phyloP scores from a whole-genome alignment of 257 asterid genomes.

The Solanum sejunctum region DNA sequence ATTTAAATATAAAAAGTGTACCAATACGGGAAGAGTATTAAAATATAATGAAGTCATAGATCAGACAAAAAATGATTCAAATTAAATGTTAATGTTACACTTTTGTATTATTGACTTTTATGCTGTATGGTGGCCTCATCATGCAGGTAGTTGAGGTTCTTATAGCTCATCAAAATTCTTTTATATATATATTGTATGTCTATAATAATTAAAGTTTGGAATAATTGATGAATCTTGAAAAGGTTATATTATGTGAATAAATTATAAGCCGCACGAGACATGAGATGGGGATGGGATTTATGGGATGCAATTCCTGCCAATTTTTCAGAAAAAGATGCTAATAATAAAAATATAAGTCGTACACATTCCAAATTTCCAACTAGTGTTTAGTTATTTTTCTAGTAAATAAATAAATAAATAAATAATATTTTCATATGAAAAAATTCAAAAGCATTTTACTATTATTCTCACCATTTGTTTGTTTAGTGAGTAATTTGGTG shows the following conservation, averaged over 20 bases:
- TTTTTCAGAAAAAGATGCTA: background rate
- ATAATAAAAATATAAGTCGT: background rate
- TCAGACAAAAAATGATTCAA: background rate
- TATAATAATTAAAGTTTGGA: background rate
- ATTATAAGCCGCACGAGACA: background rate
- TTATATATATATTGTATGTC: background rate
- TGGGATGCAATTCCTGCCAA: background rate
- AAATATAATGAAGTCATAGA: background rate
- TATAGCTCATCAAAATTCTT: background rate
- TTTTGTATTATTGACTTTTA: background rate
- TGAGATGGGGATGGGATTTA: background rate
- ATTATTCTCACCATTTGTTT: no score
- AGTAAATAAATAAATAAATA: no score
- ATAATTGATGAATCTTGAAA: background rate
- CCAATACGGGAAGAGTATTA: background rate
- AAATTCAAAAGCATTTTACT: no score
- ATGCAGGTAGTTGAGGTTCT: background rate
- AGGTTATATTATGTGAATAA: background rate
- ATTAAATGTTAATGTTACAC: background rate
- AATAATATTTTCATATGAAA: no score
- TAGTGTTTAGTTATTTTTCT: background rate
- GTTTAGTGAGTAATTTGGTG: no score
- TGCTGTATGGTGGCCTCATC: background rate
- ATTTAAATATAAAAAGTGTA: background rate
- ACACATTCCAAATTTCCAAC: background rate